phyloP scores from a whole-genome alignment of 73 alveolate species.

The Uronychia binucleata region DNA sequence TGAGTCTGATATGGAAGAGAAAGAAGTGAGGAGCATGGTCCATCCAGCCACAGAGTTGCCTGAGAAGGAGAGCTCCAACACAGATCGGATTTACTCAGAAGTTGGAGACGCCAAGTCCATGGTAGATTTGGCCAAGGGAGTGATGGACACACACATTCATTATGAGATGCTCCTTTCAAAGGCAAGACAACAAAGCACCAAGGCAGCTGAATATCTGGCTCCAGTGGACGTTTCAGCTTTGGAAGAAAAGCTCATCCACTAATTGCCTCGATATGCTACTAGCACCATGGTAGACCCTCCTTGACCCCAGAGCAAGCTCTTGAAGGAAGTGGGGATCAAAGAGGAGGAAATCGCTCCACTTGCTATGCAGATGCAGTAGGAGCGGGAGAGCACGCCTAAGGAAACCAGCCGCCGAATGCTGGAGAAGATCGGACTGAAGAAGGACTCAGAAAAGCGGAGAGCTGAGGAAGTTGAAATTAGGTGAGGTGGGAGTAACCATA shows the following conservation, averaged over 20 bases:
- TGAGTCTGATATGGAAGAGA: too few species aligned
- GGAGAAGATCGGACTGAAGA: neutral
- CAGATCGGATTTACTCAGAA: too few species aligned
- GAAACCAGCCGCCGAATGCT: neutral
- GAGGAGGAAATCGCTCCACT: neutral
- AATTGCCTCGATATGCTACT: slow-evolving; percentile 2
- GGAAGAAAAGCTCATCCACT: neutral
- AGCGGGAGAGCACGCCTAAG: neutral
- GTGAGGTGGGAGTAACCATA: too few species aligned
- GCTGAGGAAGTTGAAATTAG: neutral
- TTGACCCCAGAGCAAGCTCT: neutral
- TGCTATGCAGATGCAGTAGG: neutral
- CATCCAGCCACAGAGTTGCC: too few species aligned
- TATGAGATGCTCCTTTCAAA: neutral
- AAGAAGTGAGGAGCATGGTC: too few species aligned
- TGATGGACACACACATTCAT: slow-evolving; percentile 1
- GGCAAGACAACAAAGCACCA: neutral
- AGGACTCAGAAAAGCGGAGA: neutral
- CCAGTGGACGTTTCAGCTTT: neutral
- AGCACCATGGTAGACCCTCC: neutral
- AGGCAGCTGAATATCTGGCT: neutral
- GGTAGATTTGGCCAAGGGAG: neutral
- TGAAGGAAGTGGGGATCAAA: slow-evolving; percentile 3
- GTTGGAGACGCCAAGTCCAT: too few species aligned
- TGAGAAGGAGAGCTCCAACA: too few species aligned